Evolutionary conservation across 352 stramenopile species (phyloP), one percentile per base, ranked within the genome.

Genomic region (Phytopythium mirpurense): DNA sequence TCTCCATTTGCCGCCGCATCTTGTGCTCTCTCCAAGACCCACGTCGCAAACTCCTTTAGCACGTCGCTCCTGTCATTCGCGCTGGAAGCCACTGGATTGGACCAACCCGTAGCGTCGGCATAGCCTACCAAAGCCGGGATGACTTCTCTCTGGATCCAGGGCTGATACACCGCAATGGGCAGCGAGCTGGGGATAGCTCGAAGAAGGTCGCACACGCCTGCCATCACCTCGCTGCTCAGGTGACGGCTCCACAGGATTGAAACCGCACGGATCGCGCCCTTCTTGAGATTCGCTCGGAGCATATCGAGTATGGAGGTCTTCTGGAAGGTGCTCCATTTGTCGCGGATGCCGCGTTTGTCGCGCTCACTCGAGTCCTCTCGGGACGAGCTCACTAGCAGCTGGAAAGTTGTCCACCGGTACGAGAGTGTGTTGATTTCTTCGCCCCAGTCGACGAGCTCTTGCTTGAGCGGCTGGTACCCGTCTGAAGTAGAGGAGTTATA

Each of bases 401-500:
- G 74, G 46, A 90, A 90, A 14, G 79, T 87, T 15, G 76, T 86
- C 77, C 79, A 90, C 29, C 70, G 69, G 54, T 86, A 84, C 16
- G 70, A 83, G 16, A 70, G 16, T 0, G 57, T 44, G 19, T 53
- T 70, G 37, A 78, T 70, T 26, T 66, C 60, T 19, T 68, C 51
- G 36, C 71, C 68, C 48, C 61, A 78, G 23, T 57, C 26, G 26
- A 40, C 7, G 19, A 51, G 27, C 45, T 51, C 45, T 29, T 29
- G 27, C 3, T 5, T 18, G 12, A 51, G 8, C 7, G 45, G 29
- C 34, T 37, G 43, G 16, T 36, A 23, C n/a, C 27, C 21, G n/a
- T 38, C 18, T 3, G 29, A 16, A 14, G 45, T 6, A 24, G 45
- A 27, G 18, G 18, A 41, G 11, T 9, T 37, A 21, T 24, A 38